Base-by-base conservation (phyloP, 192 early-diverging fungal genomes). In the Backusella australiensis region DNA sequence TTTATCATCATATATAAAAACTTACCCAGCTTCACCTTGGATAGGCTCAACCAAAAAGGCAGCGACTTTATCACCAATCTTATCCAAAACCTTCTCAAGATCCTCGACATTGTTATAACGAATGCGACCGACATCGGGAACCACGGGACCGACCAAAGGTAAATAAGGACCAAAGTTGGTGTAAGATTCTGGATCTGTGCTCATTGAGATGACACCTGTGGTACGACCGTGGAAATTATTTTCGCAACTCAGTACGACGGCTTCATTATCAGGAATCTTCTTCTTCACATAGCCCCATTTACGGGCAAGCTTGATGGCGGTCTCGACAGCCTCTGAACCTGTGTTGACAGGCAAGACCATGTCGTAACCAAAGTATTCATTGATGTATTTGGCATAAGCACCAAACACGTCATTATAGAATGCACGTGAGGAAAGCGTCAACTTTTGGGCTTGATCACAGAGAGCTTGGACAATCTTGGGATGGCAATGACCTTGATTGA, bases 271-370 rank as follows among this genome's bases (percentile, higher is more conserved):
- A 29, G 91, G 86, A 59, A 99, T 93, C 6, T 91, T 89, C 89
- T 99, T 99, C 84, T 94, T 92, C 66, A 90, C 74, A 84, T 97
- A 97, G 6, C 93, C 98, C 98, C 98, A 99, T 85, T 96, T 95
- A 79, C 98, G 90, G 41, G 98, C 93, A 15, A 99, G 90, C 88
- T 99, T 99, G 81, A 99, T 93, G 34, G 95, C 98, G 6, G 98
- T 99, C 83, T 99, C 98, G 35, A 99, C 98, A 5, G 96, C 98
- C 80, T 99, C 98, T 63, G 96, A 96, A 71, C 98, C 98, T 11
- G 98, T 98, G 89, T 99, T 99, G 94, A 98, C 98, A 66, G 98
- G 98, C 53, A 98, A 86, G 65, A 99, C 94, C 98, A 98, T 99
- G 65, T 98, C 96, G 77, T 94, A 96, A 1, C 94, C 93, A 87